Evolutionary conservation across 768 basidiomycete genomes (phyloP).

Genomic region (Russula griseocarnosa): DNA sequence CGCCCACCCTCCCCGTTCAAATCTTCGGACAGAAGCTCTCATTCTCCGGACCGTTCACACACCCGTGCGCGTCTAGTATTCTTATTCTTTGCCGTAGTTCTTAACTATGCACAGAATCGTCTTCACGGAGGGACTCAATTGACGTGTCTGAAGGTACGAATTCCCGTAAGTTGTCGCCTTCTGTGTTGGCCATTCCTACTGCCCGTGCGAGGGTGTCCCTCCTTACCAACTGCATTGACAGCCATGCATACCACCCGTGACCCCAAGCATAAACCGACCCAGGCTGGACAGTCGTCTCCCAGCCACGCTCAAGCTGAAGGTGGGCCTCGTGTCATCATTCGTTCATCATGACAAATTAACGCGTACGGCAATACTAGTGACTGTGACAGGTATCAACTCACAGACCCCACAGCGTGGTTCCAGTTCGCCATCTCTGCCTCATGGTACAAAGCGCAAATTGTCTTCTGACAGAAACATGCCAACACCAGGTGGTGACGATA

Average conservation of each 20-base stretch:
- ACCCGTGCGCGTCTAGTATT: constrained; percentile 21
- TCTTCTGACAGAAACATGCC: constrained; percentile 58
- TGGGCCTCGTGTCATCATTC: constrained; percentile 26
- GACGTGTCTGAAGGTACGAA: constrained; percentile 24
- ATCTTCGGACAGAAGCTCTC: constrained; percentile 59
- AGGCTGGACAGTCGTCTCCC: constrained; percentile 21
- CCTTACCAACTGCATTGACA: constrained; percentile 11
- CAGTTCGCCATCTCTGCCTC: constrained; percentile 34
- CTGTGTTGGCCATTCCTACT: background rate
- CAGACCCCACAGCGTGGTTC: constrained; percentile 28
- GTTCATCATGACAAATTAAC: constrained; percentile 23
- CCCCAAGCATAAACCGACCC: constrained; percentile 23
- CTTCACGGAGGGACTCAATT: constrained; percentile 20
- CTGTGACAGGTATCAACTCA: constrained; percentile 43
- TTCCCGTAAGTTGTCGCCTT: constrained; percentile 17
- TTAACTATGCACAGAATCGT: constrained; percentile 19
- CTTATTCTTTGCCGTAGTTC: background rate
- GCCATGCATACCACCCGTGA: constrained; percentile 24
- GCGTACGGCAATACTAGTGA: constrained; percentile 23
- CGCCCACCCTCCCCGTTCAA: constrained; percentile 65
- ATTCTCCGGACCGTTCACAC: constrained; percentile 30
- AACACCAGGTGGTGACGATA: constrained; percentile 55
- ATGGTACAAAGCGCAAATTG: constrained; percentile 81
- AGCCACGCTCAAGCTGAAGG: constrained; percentile 25
- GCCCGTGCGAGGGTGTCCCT: background rate